Conservation (phyloP, 768 basidiomycete genomes). For the Lyophyllum shimeji region DNA sequence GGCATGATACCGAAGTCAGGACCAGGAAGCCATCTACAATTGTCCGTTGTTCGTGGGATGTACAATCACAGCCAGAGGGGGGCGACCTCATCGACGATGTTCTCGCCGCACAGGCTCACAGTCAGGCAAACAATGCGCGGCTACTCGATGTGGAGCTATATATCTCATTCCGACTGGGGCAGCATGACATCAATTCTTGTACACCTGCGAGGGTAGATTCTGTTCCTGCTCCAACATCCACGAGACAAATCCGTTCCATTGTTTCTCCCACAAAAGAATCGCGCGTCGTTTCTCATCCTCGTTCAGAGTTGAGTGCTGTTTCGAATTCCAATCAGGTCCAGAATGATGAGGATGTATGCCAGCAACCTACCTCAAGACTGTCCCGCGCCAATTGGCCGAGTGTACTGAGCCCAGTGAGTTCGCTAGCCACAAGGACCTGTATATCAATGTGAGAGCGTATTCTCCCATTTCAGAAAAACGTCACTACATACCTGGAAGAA, state of each 20-base stretch:
- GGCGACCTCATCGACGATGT: no score
- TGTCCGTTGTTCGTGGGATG: no score
- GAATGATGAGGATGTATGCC: background rate
- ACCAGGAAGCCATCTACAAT: no score
- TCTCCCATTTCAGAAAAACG: background rate
- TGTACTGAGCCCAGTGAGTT: conserved; percentile 62
- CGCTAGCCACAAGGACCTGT: conserved; percentile 67
- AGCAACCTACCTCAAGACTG: conserved; percentile 52
- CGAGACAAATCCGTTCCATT: conserved; percentile 17
- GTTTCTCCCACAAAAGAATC: conserved; percentile 20
- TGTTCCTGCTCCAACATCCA: conserved; percentile 3
- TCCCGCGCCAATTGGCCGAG: conserved; percentile 64
- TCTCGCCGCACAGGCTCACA: no score
- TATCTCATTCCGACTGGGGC: no score
- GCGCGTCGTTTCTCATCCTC: conserved; percentile 44
- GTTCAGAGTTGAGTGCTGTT: conserved; percentile 53
- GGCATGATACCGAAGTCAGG: no score
- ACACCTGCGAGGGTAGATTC: background rate
- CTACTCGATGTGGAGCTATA: no score
- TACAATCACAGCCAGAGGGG: no score
- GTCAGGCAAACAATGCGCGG: no score
- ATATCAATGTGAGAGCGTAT: background rate
- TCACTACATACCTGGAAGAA: conserved; percentile 60
- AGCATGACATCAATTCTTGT: background rate
- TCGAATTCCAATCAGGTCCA: background rate